Evolutionary conservation across 176 grass and related monocot genomes (phyloP).

Genomic region (Saccharum officinarum): DNA sequence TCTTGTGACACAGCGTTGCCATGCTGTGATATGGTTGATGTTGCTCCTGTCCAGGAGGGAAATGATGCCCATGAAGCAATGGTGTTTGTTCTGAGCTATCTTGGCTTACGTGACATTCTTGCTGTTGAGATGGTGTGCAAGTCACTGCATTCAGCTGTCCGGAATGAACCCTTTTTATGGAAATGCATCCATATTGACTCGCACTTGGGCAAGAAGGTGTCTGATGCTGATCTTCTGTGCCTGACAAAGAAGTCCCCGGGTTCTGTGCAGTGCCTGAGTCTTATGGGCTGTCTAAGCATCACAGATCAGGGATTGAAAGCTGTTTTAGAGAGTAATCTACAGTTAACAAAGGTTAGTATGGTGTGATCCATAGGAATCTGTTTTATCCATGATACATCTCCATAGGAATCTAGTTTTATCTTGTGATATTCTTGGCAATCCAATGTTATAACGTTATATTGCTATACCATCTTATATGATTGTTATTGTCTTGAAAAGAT

Average conservation of each 20-base stretch:
- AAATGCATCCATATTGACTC: conserved; percentile 63
- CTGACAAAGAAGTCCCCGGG: conserved; percentile 53
- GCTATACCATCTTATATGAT: neutral
- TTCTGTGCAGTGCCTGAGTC: conserved; percentile 55
- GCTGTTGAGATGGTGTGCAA: conserved; percentile 71
- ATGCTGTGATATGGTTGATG: conserved; percentile 4
- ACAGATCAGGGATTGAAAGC: conserved; percentile 78
- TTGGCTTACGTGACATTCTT: conserved; percentile 67
- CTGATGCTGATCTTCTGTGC: conserved; percentile 55
- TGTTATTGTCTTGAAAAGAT: neutral
- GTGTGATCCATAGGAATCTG: neutral
- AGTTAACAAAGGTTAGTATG: conserved; percentile 75
- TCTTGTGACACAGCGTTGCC: conserved; percentile 31
- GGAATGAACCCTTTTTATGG: conserved; percentile 50
- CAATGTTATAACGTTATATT: conserved; percentile 1
- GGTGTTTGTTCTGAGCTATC: conserved; percentile 48
- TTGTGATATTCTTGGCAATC: neutral
- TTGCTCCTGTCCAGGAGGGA: conserved; percentile 28
- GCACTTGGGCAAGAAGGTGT: conserved; percentile 50
- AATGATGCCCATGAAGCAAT: conserved; percentile 53
- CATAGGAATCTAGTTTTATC: neutral
- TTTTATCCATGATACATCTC: neutral
- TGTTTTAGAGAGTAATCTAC: conserved; percentile 62
- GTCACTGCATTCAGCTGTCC: conserved; percentile 47
- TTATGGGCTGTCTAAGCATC: conserved; percentile 55